Base-by-base conservation (phyloP, 352 stramenopile genomes). In the Blastocystis hominis region DNA sequence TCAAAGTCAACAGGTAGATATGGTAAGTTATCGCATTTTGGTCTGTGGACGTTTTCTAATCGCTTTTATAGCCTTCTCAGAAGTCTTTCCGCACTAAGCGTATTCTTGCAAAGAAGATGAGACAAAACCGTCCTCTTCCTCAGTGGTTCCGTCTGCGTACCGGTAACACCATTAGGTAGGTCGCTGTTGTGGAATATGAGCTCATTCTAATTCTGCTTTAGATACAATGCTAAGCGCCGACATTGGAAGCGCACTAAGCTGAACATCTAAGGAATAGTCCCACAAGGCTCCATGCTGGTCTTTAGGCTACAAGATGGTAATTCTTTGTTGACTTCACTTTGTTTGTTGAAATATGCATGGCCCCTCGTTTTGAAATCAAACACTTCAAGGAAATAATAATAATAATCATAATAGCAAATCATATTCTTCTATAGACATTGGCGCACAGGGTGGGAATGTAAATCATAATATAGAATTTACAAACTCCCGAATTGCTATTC, bases 171-270 rank as follows among this genome's bases (percentile, higher is more conserved):
- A 98, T 99, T 92, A 94, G 96, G 92, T 94, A 77, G 30, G 62
- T 53, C 30, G 17, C 10, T 46, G 3, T 78, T 78, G 9, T 76
- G 0, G 38, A 30, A 1, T 3, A 24, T 55, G 15, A 15, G 20
- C 47, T 24, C 24, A 20, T 34, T 87, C 66, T 87, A 13, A 77
- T 54, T 62, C 36, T 2, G 24, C 20, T 47, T 15, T 88, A 97
- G 95, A 91, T 99, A 98, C 94, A 99, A 99, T 92, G 93, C 94
- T 86, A 99, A 99, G 94, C 94, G 97, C 92, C 94, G 97, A 90
- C 96, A 99, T 94, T 99, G 97, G 97, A 95, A 97, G 90, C 95
- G 97, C 92, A 99, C 97, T 90, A 99, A 99, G 94, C 94, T 99
- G 89, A 96, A 96, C 91, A 93, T 99, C 92, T 99, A 99, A 98